phyloP scores from a whole-genome alignment of 805 yeast species.

The Hanseniaspora jakobsenii region DNA sequence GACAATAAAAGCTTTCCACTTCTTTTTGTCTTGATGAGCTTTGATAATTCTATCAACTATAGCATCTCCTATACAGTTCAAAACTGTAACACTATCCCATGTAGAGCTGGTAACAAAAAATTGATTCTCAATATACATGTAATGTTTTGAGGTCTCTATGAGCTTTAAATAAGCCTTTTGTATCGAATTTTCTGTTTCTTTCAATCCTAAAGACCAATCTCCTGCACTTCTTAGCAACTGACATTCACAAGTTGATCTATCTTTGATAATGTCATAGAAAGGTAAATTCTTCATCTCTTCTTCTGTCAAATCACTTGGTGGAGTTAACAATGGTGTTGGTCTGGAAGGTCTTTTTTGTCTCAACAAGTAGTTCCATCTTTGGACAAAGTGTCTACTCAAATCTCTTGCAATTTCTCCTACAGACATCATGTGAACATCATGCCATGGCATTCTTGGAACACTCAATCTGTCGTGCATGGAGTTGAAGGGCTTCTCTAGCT shows the following conservation, averaged over 20 bases:
- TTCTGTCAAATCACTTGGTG: conserved; percentile 76
- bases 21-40: conserved; percentile 63
- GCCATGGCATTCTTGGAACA: conserved; percentile 98
- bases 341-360: conserved; percentile 92
- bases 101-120: conserved; percentile 85
- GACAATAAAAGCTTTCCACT: conserved; percentile 83
- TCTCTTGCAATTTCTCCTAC: conserved; percentile 93
- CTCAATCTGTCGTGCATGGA: conserved; percentile 75
- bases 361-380: conserved; percentile 88
- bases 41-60: conserved; percentile 88
- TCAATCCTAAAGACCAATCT: conserved; percentile 83
- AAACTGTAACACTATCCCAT: conserved; percentile 70
- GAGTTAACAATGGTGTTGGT: conserved; percentile 79
- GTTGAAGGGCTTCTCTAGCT: conserved; percentile 73
- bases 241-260: conserved; percentile 80
- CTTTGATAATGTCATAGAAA: conserved; percentile 28
- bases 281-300: conserved; percentile 54
- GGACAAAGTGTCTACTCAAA: conserved; percentile 84
- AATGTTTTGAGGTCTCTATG: conserved; percentile 85
- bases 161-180: conserved; percentile 84
- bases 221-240: conserved; percentile 85
- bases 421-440: conserved; percentile 92
- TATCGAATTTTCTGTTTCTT: conserved; percentile 75
- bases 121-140: conserved; percentile 89
- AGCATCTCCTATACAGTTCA: conserved; percentile 86